Evolutionary conservation across 2,329 filamentous ascomycete genomes (phyloP), one percentile per base, ranked within the genome.

Genomic region (Chrysosphaeria jannelii): DNA sequence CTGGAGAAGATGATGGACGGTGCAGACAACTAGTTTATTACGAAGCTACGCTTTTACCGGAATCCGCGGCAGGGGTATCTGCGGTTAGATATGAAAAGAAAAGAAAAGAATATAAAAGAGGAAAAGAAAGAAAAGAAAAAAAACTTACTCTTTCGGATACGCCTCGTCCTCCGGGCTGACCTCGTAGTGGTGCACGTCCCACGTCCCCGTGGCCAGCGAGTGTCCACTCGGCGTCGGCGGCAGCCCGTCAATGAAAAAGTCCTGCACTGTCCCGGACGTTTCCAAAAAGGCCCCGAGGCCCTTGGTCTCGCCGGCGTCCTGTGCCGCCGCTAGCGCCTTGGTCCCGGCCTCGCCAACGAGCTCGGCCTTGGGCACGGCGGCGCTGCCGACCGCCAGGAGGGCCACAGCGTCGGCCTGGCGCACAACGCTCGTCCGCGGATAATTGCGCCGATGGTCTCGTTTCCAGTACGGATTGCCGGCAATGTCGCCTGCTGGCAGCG

Each of bases 401-500:
- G 69, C 70, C 13, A 85, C 85, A 24, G 76, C 66, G 44, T 93
- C 72, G 22, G 61, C 61, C 52, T 93, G 85, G 28, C 53, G 67
- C 30, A 97, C 59, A 21, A 74, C 65, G 39, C 70, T 81, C 27
- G 71, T 55, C 35, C 56, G 58, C 15, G 85, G 72, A 50, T 93
- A 93, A 37, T 56, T 57, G 37, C 85, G 62, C 36, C 85, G 71
- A 30, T 52, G 45, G 40, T 97, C 85, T 38, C 85, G 78, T 57
- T 89, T 88, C 76, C 78, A 97, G 53, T 91, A 89, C 18, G 76
- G 64, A 49, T 89, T 89, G 44, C 81, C 74, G 36, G 76, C 76
- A 36, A 89, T 66, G 42, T 89, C 76, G 34, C 58, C 74, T 3
- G 76, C 72, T n/a, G 76, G 76, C 1, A 69, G 28, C 9, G 75